Conservation (phyloP, 345 rosid species). For the Euphorbia pulcherrima region DNA sequence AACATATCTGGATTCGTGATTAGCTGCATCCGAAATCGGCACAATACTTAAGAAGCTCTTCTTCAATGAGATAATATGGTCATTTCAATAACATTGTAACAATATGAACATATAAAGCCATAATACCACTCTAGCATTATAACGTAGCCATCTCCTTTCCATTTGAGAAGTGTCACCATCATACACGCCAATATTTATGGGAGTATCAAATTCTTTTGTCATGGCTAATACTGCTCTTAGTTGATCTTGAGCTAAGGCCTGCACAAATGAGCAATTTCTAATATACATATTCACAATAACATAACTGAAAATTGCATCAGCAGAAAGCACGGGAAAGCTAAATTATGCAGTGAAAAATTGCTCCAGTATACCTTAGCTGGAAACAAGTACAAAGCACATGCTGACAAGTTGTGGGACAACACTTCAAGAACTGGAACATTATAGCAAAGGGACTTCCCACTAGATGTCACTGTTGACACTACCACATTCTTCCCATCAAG, state of each 20-base stretch:
- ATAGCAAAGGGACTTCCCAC: slow-evolving; percentile 98
- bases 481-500: slow-evolving; percentile 73
- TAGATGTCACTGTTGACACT: slow-evolving; percentile 92
- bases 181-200: slow-evolving; percentile 67
- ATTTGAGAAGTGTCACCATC: slow-evolving; percentile 81
- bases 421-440: slow-evolving; percentile 86
- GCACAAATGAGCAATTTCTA: slow-evolving; percentile 23
- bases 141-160: slow-evolving; percentile 65
- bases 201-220: slow-evolving; percentile 42
- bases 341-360: neutral
- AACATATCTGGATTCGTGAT: slow-evolving; percentile 99
- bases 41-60: slow-evolving; percentile 21
- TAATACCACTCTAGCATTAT: slow-evolving; percentile 75
- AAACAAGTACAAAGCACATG: slow-evolving; percentile 87
- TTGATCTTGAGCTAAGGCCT: slow-evolving; percentile 99
- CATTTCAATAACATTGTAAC: slow-evolving; percentile 18
- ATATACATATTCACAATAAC: too few species aligned
- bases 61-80: slow-evolving; percentile 16
- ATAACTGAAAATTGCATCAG: neutral
- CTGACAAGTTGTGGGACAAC: slow-evolving; percentile 51
- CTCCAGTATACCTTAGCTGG: slow-evolving; percentile 73
- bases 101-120: slow-evolving; percentile 18
- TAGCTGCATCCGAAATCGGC: slow-evolving; percentile 47
- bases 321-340: slow-evolving; percentile 4
- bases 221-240: slow-evolving; percentile 59